These are phyloP conservation scores for Mimosa bimucronata DNA, from an alignment of 306 rosid species.

Conservation along the genomic window DNA sequence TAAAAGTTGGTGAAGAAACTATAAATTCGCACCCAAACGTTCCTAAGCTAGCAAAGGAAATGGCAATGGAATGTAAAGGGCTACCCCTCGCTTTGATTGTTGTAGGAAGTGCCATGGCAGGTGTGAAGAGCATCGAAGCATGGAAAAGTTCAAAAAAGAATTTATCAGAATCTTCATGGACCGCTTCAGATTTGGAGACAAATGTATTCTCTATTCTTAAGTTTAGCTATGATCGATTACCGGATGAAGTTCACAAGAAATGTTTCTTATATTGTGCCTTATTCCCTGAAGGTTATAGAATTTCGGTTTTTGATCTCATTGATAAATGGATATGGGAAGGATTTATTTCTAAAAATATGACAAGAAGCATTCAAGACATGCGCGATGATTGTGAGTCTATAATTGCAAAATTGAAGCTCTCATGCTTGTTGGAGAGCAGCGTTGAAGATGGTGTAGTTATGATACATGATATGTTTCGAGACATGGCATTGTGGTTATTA, in stretches of 20 bases:
- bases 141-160: not conserved
- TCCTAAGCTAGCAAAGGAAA: not conserved
- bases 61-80: not conserved
- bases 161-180: not conserved
- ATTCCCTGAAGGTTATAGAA: not conserved
- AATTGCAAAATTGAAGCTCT: conserved; percentile 6
- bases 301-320: not conserved
- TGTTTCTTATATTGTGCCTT: not conserved
- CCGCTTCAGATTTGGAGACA: not conserved
- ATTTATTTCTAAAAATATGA: not conserved
- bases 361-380: not conserved
- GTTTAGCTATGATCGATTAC: conserved; percentile 1
- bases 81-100: not conserved
- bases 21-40: not conserved
- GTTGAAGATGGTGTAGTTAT: not conserved
- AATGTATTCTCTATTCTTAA: not conserved
- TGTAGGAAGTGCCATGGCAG: not conserved
- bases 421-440: conserved; percentile 15
- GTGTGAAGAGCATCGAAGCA: not conserved
- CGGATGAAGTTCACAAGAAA: not conserved
- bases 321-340: conserved; percentile 3
- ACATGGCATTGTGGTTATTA: not conserved
- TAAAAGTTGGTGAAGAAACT: conserved; percentile 1
- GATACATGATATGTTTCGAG: conserved; percentile 16
- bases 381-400: not conserved